Evolutionary conservation across 129 eudicot species (phyloP).

Genomic region (Escallonia herrerae): DNA sequence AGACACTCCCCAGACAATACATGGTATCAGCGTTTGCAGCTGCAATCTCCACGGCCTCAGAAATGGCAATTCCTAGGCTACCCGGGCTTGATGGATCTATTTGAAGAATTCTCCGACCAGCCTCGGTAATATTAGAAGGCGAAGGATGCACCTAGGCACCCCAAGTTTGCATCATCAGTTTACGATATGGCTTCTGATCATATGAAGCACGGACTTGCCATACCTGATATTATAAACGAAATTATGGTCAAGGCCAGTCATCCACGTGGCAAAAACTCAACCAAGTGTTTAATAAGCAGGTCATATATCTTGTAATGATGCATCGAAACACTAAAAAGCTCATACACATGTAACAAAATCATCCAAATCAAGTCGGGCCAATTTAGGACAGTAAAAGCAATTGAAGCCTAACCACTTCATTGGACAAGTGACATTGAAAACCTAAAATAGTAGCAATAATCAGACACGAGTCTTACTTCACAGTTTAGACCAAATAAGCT

Average conservation of each 20-base stretch:
- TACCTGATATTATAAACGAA: constrained; percentile 39
- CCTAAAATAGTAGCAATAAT: background rate
- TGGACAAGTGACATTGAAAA: too few species aligned
- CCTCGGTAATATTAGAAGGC: constrained; percentile 67
- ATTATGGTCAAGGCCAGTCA: background rate
- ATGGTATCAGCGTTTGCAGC: constrained; percentile 59
- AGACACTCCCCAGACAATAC: constrained; percentile 92
- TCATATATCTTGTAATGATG: background rate
- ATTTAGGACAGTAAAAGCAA: background rate
- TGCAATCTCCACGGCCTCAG: constrained; percentile 95
- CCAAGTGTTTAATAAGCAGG: background rate
- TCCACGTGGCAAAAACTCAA: background rate
- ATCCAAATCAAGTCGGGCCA: too few species aligned
- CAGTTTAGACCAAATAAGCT: constrained; percentile 78
- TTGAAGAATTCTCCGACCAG: constrained; percentile 66
- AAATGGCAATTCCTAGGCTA: constrained; percentile 90
- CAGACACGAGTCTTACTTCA: constrained; percentile 42
- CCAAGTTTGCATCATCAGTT: constrained; percentile 98
- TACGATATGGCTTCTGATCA: constrained; percentile 91
- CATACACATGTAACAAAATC: too few species aligned
- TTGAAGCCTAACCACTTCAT: background rate
- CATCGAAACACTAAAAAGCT: too few species aligned
- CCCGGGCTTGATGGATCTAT: constrained; percentile 85
- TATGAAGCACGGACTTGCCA: constrained; percentile 98
- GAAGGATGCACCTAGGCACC: constrained; percentile 95